These are phyloP conservation scores for Stereocaulon alpinum DNA, from an alignment of 495 filamentous ascomycete species.

Conservation along the genomic window DNA sequence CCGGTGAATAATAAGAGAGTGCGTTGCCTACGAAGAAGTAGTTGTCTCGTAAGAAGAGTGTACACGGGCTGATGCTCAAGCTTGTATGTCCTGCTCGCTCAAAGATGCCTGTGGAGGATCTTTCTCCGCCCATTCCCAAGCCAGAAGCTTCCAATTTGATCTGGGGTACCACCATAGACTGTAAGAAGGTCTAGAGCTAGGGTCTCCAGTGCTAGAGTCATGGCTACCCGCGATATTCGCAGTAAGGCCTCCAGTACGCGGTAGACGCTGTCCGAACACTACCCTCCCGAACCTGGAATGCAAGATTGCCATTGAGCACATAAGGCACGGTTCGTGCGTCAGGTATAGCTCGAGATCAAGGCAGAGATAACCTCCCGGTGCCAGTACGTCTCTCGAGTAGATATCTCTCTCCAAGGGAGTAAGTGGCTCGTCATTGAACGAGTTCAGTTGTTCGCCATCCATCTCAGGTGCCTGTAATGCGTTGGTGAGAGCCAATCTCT, in stretches of 20 bases:
- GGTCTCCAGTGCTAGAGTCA: slow-evolving; percentile 21
- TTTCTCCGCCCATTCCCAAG: slow-evolving; percentile 64
- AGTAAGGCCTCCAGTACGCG: slow-evolving; percentile 46
- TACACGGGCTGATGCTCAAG: not conserved
- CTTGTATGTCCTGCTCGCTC: slow-evolving; percentile 3
- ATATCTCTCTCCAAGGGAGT: slow-evolving; percentile 28
- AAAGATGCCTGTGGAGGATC: not conserved
- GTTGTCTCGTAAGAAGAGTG: too few species aligned
- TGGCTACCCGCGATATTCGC: slow-evolving; percentile 26
- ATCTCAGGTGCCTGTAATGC: not conserved
- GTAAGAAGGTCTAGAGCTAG: slow-evolving; percentile 45
- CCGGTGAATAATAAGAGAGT: too few species aligned
- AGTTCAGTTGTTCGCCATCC: not conserved
- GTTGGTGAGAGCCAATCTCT: slow-evolving; percentile 21
- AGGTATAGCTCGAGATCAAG: slow-evolving; percentile 82
- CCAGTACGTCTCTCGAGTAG: slow-evolving; percentile 22
- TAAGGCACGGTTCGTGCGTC: slow-evolving; percentile 89
- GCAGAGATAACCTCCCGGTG: slow-evolving; percentile 76
- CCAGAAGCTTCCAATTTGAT: slow-evolving; percentile 85
- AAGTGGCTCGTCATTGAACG: slow-evolving; percentile 25
- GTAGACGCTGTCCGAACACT: slow-evolving; percentile 59
- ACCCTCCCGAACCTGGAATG: slow-evolving; percentile 80
- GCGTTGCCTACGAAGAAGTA: too few species aligned
- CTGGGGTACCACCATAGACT: slow-evolving; percentile 89
- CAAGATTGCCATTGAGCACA: slow-evolving; percentile 92